Evolutionary conservation across 192 early-diverging fungal genomes (phyloP).

Genomic region (Mortierella hygrophila): DNA sequence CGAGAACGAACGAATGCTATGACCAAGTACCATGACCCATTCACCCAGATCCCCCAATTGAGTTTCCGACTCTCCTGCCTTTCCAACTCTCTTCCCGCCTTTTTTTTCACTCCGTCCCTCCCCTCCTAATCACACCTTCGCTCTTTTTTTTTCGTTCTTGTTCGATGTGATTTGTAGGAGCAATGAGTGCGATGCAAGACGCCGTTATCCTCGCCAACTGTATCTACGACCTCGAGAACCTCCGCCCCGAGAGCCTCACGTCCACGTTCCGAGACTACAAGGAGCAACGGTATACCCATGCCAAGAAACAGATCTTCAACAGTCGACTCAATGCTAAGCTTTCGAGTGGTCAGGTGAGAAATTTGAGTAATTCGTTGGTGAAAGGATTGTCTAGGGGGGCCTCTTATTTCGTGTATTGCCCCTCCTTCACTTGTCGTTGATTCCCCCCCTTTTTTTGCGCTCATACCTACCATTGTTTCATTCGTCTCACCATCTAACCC

Average conservation of each 20-base stretch:
- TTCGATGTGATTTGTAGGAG: not conserved
- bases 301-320: not conserved
- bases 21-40: too few species aligned
- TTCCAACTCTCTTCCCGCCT: too few species aligned
- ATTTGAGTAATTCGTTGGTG: too few species aligned
- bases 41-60: too few species aligned
- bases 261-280: not conserved
- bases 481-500: not conserved
- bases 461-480: not conserved
- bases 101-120: not conserved
- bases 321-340: slow-evolving; percentile 5
- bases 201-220: slow-evolving; percentile 4
- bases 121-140: not conserved
- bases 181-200: slow-evolving; percentile 4
- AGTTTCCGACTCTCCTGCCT: too few species aligned
- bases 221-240: not conserved
- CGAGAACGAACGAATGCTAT: too few species aligned
- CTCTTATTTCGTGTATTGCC: too few species aligned
- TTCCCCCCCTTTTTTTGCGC: too few species aligned
- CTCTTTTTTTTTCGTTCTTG: not conserved
- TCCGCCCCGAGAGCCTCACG: not conserved
- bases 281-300: not conserved
- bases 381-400: too few species aligned
- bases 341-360: not conserved
- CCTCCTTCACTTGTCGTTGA: too few species aligned